Conservation (phyloP, 2,329 filamentous ascomycete species). For the Emmonsiellopsis sp. region DNA sequence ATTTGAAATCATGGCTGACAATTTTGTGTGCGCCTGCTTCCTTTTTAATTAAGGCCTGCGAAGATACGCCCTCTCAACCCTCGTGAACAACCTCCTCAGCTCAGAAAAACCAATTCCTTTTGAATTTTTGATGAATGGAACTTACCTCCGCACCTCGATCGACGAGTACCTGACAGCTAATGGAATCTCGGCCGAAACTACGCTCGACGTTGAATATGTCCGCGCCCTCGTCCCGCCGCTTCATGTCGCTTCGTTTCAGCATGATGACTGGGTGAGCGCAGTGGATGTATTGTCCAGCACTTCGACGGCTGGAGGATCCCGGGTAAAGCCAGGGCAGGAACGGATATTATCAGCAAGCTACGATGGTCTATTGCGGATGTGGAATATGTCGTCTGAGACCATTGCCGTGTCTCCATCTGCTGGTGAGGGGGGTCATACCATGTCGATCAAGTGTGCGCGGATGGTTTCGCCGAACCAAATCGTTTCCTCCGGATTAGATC, state of each 20-base stretch:
- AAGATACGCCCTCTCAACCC: constrained; percentile 51
- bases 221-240: constrained; percentile 81
- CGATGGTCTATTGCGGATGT: constrained; percentile 79
- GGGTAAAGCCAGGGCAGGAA: constrained; percentile 48
- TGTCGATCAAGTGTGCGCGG: constrained; percentile 70
- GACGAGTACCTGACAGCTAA: constrained; percentile 82
- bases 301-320: constrained; percentile 48
- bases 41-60: constrained; percentile 39
- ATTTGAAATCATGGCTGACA: constrained; percentile 10
- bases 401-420: constrained; percentile 64
- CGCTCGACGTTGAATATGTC: constrained; percentile 84
- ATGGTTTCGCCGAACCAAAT: constrained; percentile 73
- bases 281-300: constrained; percentile 70
- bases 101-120: constrained; percentile 49
- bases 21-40: not conserved
- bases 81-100: constrained; percentile 54
- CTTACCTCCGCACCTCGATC: constrained; percentile 79
- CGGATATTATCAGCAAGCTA: constrained; percentile 87
- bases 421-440: constrained; percentile 62
- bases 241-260: constrained; percentile 86
- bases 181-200: constrained; percentile 81
- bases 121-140: constrained; percentile 92
- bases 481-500: constrained; percentile 74
- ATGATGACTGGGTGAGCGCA: constrained; percentile 92
- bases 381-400: constrained; percentile 81